Evolutionary conservation across 2,329 filamentous ascomycete species (phyloP).

Genomic region (Scleromitrula shiraiana): DNA sequence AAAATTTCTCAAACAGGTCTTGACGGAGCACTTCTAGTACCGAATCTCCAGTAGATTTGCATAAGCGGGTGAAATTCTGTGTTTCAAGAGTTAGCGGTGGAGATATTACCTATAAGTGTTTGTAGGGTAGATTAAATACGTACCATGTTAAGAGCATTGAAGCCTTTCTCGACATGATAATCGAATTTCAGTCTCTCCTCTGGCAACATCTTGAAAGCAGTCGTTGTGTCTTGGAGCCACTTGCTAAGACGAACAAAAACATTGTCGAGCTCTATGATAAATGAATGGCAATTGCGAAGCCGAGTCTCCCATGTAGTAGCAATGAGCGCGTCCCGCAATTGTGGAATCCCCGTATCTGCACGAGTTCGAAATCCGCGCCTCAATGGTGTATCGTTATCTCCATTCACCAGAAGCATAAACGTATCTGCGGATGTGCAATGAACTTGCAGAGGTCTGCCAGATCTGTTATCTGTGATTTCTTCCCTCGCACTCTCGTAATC

Average conservation of each 20-base stretch:
- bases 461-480: conserved; percentile 7
- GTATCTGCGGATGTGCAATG: conserved; percentile 14
- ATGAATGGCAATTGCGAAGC: conserved; percentile 6
- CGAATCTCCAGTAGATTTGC: too few species aligned
- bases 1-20: too few species aligned
- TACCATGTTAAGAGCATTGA: conserved; percentile 7
- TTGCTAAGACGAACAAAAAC: conserved; percentile 1
- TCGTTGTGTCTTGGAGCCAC: conserved; percentile 12
- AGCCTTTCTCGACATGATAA: background rate
- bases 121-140: too few species aligned
- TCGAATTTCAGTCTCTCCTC: conserved; percentile 1
- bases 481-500: conserved; percentile 10
- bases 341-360: conserved; percentile 12
- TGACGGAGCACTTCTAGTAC: too few species aligned
- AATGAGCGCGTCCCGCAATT: conserved; percentile 12
- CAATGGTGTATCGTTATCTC: background rate
- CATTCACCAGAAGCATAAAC: background rate
- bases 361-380: conserved; percentile 9
- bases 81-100: too few species aligned
- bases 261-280: conserved; percentile 12
- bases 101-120: too few species aligned
- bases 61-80: too few species aligned
- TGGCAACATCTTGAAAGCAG: conserved; percentile 10
- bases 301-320: conserved; percentile 12
- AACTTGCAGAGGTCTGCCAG: conserved; percentile 4